Evolutionary conservation across 208 protist species (phyloP), one percentile per base, ranked within the genome.

Genomic region (Leishmania arabica): DNA sequence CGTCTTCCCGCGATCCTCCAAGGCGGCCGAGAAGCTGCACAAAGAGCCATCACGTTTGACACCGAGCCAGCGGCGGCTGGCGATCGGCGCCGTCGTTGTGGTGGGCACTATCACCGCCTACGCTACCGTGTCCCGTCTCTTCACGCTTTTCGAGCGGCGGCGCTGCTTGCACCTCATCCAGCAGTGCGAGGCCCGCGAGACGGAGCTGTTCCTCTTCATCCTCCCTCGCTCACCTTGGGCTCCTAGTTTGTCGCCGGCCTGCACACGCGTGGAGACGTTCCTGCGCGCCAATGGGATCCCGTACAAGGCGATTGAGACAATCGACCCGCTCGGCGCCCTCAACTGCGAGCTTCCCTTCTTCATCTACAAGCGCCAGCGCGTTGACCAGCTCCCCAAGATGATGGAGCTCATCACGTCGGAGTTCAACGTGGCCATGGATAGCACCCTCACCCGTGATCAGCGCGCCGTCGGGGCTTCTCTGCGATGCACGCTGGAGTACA

Each of bases 231-330:
- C 85, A 3, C 78, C 83, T 8, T 82, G 89, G 56, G 85, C 88
- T 34, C 90, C 90, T 11, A 91, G 88, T 40, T 64, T 94, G 5
- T 92, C 86, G 0, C 66, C 81, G n/a, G 75, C 83, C 47, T 92
- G 90, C 83, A 88, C 84, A 17, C 81, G 80, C 1, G 82, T 94
- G 1, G 92, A 96, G 77, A 83, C 89, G 9, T 92, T 89, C 75
- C 80, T 93, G 51, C 90, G 90, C 21, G 82, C 90, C 27, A 86
- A 87, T 58, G 75, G 84, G 37, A 90, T 96, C 24, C 89, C 90
- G 21, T 92, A 94, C 80, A 85, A 82, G 70, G 79, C 80, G 9
- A 81, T 93, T 45, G 79, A 85, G 47, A 84, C 88, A 13, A 79
- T 80, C 19, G 85, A 94, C 70, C 54, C 86, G 2, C 71, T 65